Evolutionary conservation across 371 early-diverging fungal genomes (phyloP), one percentile per base, ranked within the genome.

Genomic region (Mucor circinelloides): DNA sequence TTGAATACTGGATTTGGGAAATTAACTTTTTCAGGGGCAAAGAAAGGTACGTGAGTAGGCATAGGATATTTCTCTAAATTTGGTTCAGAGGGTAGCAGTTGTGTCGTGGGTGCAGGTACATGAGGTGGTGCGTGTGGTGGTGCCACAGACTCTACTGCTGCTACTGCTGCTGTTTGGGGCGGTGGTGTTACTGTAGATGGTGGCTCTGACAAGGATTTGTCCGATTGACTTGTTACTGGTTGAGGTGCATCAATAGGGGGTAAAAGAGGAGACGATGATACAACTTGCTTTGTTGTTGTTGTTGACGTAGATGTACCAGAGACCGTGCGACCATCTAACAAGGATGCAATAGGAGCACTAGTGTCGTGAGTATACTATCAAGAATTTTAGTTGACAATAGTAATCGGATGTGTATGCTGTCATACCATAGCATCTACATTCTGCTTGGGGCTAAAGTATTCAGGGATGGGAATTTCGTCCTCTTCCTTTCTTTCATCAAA

Each of bases 1-100:
- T 64, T 21, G 30, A 73, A 73, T 0, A 73, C 64, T 6, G 70
- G 69, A 25, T 55, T 58, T 3, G 63, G 60, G 46, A 60, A 66
- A 48, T 60, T 69, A 0, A 73, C 69, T 36, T 63, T 65, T 38
- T 65, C 60, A 25, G 73, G 73, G 19, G 55, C 44, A 30, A 63
- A 73, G 58, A 73, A 73, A 2, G 73, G 59, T 7, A 73, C 73
- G 48, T 34, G 58, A 3, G 27, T n/a, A 13, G 73, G 73, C 6
- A 40, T 12, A 15, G 73, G 73, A 38, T 66, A 73, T 55, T 69
- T 73, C 36, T 69, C 73, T 28, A 32, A 32, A 66, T 73, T 69
- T 2, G 73, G 73, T 17, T 50, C 50, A 50, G 50, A 50, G 23
- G 50, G 58, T 13, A 44, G 60, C 63, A 28, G n/a, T 21, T 58